A percentile compares a stretch with the other conserved stretches of the same genome.
phyloP scores from a whole-genome alignment of 2,329 filamentous ascomycete genomes.

The Tolypocladium cylindrosporum region DNA sequence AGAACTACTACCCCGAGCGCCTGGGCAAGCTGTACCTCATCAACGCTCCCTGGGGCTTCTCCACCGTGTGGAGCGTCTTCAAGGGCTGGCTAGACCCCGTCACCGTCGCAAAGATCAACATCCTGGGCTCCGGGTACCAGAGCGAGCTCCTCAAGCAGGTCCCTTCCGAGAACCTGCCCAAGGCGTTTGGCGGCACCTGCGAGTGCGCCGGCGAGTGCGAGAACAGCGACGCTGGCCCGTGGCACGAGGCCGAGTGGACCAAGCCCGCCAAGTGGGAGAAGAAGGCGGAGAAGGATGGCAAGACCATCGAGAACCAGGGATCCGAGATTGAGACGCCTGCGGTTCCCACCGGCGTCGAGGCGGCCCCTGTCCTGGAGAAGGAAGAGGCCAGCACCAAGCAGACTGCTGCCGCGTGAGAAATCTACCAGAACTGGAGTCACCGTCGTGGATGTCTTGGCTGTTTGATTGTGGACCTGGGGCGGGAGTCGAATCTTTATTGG shows the following conservation, averaged over 20 bases:
- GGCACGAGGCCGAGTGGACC: slow-evolving; percentile 63
- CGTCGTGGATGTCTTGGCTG: background rate
- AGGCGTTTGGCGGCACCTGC: slow-evolving; percentile 75
- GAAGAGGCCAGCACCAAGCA: slow-evolving; percentile 25
- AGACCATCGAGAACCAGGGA: slow-evolving; percentile 28
- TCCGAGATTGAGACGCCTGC: slow-evolving; percentile 24
- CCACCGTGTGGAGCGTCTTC: slow-evolving; percentile 71
- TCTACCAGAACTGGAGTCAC: background rate
- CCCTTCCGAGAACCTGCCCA: slow-evolving; percentile 80
- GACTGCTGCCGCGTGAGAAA: slow-evolving; percentile 5
- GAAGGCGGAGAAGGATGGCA: slow-evolving; percentile 27
- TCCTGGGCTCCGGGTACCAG: slow-evolving; percentile 74
- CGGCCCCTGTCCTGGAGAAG: slow-evolving; percentile 19
- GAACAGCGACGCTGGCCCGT: slow-evolving; percentile 84
- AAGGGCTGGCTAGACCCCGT: slow-evolving; percentile 96
- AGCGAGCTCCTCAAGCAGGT: slow-evolving; percentile 77
- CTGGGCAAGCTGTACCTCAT: slow-evolving; percentile 94
- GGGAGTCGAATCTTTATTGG: background rate
- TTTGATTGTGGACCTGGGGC: background rate
- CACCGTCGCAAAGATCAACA: slow-evolving; percentile 91
- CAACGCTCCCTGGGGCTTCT: slow-evolving; percentile 96
- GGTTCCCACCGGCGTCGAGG: slow-evolving; percentile 17
- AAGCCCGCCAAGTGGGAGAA: slow-evolving; percentile 56
- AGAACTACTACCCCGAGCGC: slow-evolving; percentile 98
- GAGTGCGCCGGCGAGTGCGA: slow-evolving; percentile 73